Percentiles rank a stretch among this genome's conserved stretches.
phyloP scores from a whole-genome alignment of 1,139 yeast species.

The Hemisphaericaspora xylanilytica region DNA sequence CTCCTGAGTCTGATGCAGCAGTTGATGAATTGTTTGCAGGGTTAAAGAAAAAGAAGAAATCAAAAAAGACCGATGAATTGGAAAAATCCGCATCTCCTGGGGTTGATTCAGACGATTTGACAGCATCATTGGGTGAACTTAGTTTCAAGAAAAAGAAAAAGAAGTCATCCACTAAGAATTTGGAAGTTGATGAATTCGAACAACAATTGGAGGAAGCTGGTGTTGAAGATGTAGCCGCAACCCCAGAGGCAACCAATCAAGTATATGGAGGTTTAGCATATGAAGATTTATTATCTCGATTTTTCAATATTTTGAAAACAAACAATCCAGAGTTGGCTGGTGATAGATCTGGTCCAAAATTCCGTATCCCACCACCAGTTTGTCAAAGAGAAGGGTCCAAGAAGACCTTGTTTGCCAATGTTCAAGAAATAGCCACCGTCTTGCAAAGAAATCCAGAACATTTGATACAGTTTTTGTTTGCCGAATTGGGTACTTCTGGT shows the following conservation, averaged over 20 bases:
- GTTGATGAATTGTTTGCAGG: conserved; percentile 55
- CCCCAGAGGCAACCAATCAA: conserved; percentile 24
- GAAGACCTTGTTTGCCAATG: conserved; percentile 93
- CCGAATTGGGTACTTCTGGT: conserved; percentile 99
- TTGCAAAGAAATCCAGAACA: conserved; percentile 97
- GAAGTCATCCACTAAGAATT: conserved; percentile 64
- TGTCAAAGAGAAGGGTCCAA: conserved; percentile 97
- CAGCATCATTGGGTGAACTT: conserved; percentile 69
- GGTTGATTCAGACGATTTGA: conserved; percentile 47
- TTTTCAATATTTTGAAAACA: conserved; percentile 79
- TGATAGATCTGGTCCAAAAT: conserved; percentile 87
- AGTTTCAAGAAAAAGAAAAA: conserved; percentile 87
- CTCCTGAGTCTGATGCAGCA: conserved; percentile 29
- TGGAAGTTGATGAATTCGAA: conserved; percentile 75
- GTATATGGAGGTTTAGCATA: conserved; percentile 67
- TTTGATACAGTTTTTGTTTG: conserved; percentile 92
- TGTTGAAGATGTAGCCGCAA: conserved; percentile 50
- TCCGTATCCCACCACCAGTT: conserved; percentile 96
- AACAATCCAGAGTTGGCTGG: conserved; percentile 99
- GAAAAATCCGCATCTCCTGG: conserved; percentile 29
- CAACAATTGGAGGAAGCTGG: conserved; percentile 91
- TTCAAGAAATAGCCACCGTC: conserved; percentile 90
- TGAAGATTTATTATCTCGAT: conserved; percentile 73
- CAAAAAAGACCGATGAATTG: conserved; percentile 38
- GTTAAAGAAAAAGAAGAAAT: conserved; percentile 53